Conservation (phyloP, 2,329 filamentous ascomycete genomes). For the Colletotrichum gigasporum region DNA sequence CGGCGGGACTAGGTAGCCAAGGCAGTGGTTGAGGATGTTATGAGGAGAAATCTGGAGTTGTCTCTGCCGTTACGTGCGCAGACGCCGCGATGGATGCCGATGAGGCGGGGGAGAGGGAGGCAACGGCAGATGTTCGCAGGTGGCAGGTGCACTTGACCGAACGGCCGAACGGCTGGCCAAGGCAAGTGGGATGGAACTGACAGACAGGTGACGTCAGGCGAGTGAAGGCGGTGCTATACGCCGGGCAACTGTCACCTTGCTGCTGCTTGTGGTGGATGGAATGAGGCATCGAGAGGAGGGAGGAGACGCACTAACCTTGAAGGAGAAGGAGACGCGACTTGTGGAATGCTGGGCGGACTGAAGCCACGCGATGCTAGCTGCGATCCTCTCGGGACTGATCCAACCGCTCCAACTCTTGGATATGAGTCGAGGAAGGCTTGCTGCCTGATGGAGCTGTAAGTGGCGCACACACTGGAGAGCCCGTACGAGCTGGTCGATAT, state of each 20-base stretch:
- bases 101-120: not conserved
- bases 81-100: not conserved
- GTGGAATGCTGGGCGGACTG: not conserved
- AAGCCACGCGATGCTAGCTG: slow-evolving; percentile 11
- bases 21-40: not conserved
- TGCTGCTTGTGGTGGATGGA: not conserved
- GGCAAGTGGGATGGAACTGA: not conserved
- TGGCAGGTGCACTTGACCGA: not conserved
- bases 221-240: not conserved
- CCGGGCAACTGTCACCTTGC: not conserved
- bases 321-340: not conserved
- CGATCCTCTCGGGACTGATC: not conserved
- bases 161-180: slow-evolving; percentile 16
- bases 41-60: not conserved
- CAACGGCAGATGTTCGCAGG: not conserved
- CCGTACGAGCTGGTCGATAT: not conserved
- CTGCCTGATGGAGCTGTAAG: not conserved
- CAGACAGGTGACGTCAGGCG: slow-evolving; percentile 22
- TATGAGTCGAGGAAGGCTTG: not conserved
- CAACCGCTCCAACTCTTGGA: not conserved
- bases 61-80: not conserved
- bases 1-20: not conserved
- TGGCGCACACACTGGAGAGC: not conserved
- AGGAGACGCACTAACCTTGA: not conserved
- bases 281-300: not conserved